Base-by-base conservation (phyloP, 805 yeast genomes). In the Saturnispora kantuleensis region DNA sequence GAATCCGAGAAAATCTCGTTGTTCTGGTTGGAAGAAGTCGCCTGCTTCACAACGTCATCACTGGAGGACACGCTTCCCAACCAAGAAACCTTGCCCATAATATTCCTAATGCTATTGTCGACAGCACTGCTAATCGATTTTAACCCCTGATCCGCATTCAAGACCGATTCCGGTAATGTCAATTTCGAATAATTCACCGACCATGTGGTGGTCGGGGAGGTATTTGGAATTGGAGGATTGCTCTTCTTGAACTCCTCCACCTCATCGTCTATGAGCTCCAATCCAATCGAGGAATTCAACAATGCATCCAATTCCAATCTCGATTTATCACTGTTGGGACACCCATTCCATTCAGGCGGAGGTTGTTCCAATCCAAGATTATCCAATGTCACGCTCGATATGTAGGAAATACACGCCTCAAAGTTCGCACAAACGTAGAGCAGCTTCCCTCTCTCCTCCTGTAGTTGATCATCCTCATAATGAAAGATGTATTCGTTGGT, bases 141-240 rank as follows among this genome's bases (percentile, higher is more conserved):
- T 6, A 64, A 31, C 1, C 68, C 66, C 47, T 64, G 67, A 46
- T 64, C 66, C 1, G 68, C 66, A 38, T 57, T 59, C 35, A 60
- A 59, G 7, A 62, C 45, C 2, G 54, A 29, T 16, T 45, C 50
- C 10, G 55, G 47, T 31, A 51, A 32, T 6, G 45, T 18, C n/a
- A 50, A 37, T 31, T 45, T 49, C 1, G 47, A 44, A 39, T 48
- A 47, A 33, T 49, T 46, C 1, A 50, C 44, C 46, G 42, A 46
- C 44, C 38, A 51, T 47, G 18, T 51, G 13, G 35, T 49, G 34
- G 42, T 7, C 26, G 26, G 26, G 26, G 26, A 38, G 42, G 8
- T 31, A 37, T 33, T 33, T 11, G 46, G 12, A 26, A 44, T 8
- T 16, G 39, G 30, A 12, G 51, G 45, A 39, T 50, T 44, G 12